Evolutionary conservation across 1,284 basidiomycete genomes (phyloP), one percentile per base, ranked within the genome.

Genomic region (Ceratobasidium sp.): DNA sequence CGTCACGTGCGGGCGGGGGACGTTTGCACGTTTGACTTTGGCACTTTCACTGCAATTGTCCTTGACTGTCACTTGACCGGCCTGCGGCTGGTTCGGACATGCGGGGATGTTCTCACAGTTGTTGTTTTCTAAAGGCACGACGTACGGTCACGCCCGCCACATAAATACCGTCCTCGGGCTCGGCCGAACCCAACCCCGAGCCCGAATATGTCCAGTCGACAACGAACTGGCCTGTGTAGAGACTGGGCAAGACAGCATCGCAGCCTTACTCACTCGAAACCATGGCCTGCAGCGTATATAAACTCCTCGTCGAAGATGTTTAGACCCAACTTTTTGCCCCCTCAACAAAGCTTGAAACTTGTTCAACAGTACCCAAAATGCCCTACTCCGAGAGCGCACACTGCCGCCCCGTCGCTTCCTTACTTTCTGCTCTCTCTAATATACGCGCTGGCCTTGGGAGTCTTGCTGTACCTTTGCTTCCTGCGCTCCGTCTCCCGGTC

Each of bases 301-400:
- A 62, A 62, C 16, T 1, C 14, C n/a, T 4, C 6, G n/a, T 14
- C 8, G 59, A 16, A n/a, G 22, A 13, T 19, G 39, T 11, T 11
- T 43, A 6, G 11, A 3, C 59, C 41, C 14, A 24, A 62, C 54
- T 49, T 19, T 34, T 31, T 11, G 22, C 56, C 8, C 31, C 6
- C 58, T 27, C 29, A 13, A 8, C 41, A 1, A 63, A 51, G 22
- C 14, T 14, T n/a, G n/a, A 59, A 58, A 56, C 39, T 29, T 39
- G 27, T 29, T 34, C 24, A 16, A 46, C n/a, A 43, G 6, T 9
- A 29, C 48, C 37, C 31, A 63, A 9, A 9, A 73, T 73, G 71
- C 71, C 71, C 9, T 73, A 73, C 59, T 73, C 69, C 24, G 71
- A 73, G 54, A 48, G 29, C n/a, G 37, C 58, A 13, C 71, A 73